These are phyloP conservation scores for Leccinum fuscescens DNA, from an alignment of 1,284 basidiomycete genomes.

Conservation along the genomic window DNA sequence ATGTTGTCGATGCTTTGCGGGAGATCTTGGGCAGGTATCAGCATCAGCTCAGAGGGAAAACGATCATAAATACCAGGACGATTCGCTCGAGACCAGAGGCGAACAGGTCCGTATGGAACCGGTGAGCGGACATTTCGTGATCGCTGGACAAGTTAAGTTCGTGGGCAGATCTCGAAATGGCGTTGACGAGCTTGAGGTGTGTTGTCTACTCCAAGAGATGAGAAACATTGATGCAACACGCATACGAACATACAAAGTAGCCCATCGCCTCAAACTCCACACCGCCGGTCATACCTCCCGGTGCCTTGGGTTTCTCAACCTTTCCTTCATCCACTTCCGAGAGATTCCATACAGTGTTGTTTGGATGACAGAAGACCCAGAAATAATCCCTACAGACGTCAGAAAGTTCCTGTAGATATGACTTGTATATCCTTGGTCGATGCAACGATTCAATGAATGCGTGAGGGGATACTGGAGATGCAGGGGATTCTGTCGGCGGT, in stretches of 20 bases:
- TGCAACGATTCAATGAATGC: slow-evolving; percentile 88
- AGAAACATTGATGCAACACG: slow-evolving; percentile 10
- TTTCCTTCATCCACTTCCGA: slow-evolving; percentile 77
- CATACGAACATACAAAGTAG: slow-evolving; percentile 72
- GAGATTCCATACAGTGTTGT: slow-evolving; percentile 87
- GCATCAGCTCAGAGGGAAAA: slow-evolving; percentile 15
- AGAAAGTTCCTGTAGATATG: slow-evolving; percentile 85
- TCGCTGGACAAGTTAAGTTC: slow-evolving; percentile 64
- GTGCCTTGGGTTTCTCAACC: slow-evolving; percentile 90
- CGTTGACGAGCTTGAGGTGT: slow-evolving; percentile 83
- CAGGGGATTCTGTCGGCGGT: slow-evolving; percentile 64
- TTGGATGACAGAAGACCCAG: slow-evolving; percentile 97
- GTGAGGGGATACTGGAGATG: slow-evolving; percentile 69
- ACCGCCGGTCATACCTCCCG: slow-evolving; percentile 97
- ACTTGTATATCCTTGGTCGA: slow-evolving; percentile 83
- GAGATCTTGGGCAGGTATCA: slow-evolving; percentile 60
- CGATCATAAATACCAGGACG: slow-evolving; percentile 51
- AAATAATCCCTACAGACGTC: slow-evolving; percentile 95
- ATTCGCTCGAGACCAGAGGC: slow-evolving; percentile 85
- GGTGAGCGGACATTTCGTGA: slow-evolving; percentile 70
- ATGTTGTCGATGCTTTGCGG: slow-evolving; percentile 88
- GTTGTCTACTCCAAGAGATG: slow-evolving; percentile 55
- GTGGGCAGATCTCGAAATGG: slow-evolving; percentile 62
- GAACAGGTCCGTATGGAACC: slow-evolving; percentile 84
- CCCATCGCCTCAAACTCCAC: slow-evolving; percentile 97